Conservation (phyloP, 2,329 filamentous ascomycete species). For the Botryotinia globosa region DNA sequence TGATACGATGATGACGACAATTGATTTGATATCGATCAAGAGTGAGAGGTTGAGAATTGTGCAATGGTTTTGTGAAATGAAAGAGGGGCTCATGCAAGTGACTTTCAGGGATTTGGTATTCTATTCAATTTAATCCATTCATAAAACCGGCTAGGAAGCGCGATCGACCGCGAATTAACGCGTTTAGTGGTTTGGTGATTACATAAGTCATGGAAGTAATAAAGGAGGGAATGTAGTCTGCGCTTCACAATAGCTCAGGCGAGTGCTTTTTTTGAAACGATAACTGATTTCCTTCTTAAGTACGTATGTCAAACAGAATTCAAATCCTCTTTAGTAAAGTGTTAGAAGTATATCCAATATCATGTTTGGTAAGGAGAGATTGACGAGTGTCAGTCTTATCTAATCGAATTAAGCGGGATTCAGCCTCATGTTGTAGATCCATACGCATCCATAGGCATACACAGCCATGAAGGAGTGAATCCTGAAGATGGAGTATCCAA, state of each 20-base stretch:
- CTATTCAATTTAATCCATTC: background rate
- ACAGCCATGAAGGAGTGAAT: background rate
- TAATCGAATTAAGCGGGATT: background rate
- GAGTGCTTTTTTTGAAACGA: background rate
- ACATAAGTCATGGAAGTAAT: background rate
- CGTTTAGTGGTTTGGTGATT: slow-evolving; percentile 5
- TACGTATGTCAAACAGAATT: background rate
- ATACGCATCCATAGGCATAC: background rate
- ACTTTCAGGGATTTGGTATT: background rate
- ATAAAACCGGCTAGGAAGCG: background rate
- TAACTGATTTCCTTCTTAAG: background rate
- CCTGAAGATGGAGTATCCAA: background rate
- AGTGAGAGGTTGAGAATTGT: slow-evolving; percentile 2
- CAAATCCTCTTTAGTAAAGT: background rate
- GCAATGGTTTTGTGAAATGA: slow-evolving; percentile 8
- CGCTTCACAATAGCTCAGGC: background rate
- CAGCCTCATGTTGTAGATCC: background rate
- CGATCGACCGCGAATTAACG: slow-evolving; percentile 3
- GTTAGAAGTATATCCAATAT: background rate
- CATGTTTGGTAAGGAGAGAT: background rate
- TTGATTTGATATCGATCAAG: background rate
- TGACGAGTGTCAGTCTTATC: background rate
- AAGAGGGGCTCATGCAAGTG: background rate
- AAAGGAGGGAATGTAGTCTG: background rate
- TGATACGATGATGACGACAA: background rate